Base-by-base conservation (phyloP, 352 stramenopile genomes). In the Phytophthora aleatoria region DNA sequence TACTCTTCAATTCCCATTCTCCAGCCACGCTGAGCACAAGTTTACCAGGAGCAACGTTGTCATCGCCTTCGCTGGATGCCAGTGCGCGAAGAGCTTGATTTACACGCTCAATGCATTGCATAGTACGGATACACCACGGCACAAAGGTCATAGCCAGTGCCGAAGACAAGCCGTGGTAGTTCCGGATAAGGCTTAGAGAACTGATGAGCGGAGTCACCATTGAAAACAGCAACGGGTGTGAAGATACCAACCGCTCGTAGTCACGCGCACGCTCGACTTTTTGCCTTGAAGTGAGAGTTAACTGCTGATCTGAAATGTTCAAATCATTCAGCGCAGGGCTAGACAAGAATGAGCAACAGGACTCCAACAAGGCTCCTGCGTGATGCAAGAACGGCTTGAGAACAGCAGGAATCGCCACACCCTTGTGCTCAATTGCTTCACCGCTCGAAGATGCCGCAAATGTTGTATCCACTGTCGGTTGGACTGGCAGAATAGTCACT, bases 1-100 rank as follows among this genome's bases (percentile, higher is more conserved):
- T 90, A 54, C 86, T 95, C 47, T 93, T 96, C 27, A 96, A 65
- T 66, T 96, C 88, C 88, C 88, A 96, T 50, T 94, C 87, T 33
- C 88, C 88, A 53, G 69, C 84, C 28, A 96, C 78, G 26, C 83
- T 79, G n/a, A 95, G 55, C 7, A 79, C 64, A 42, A 92, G 65
- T 15, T 83, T 70, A 24, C 71, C 67, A 12, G 55, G 58, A 24
- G 62, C 63, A 59, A 79, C 41, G 53, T 60, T 30, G 16, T 69
- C 60, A 38, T 60, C 42, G 43, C 44, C 59, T 72, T 77, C 62
- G 7, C 9, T 58, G 0, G 69, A 77, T 28, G 61, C 53, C 27
- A 79, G 68, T 15, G 69, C 20, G 31, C 77, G 70, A 54, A 92
- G 57, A 16, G 61, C 70, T 61, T 88, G 79, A 7, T 76, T 88